Conservation (phyloP, 495 filamentous ascomycete genomes). For the Chaetomium tenue region DNA sequence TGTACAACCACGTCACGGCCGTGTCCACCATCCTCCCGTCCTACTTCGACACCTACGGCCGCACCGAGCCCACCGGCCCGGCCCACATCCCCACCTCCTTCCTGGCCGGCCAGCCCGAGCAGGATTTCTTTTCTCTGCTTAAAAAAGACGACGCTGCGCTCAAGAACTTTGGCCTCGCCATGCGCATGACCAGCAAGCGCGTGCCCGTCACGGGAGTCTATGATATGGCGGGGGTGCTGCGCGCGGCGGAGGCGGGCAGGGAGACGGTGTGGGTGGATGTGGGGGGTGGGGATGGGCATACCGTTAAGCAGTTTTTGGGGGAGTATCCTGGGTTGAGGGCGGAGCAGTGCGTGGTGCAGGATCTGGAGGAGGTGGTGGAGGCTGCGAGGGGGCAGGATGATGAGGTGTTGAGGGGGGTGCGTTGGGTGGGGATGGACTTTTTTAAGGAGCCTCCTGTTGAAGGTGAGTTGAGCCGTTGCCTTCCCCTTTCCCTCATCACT, state of each 20-base stretch:
- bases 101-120: slow-evolving; percentile 27
- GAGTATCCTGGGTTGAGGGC: slow-evolving; percentile 28
- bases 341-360: slow-evolving; percentile 38
- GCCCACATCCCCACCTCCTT: slow-evolving; percentile 32
- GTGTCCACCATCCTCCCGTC: slow-evolving; percentile 30
- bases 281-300: slow-evolving; percentile 43
- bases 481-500: too few relatives aligned
- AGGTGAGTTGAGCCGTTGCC: too few relatives aligned
- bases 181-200: slow-evolving; percentile 26
- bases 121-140: slow-evolving; percentile 34
- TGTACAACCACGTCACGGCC: slow-evolving; percentile 43
- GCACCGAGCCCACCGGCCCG: slow-evolving; percentile 29
- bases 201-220: slow-evolving; percentile 38
- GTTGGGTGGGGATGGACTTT: slow-evolving; percentile 34
- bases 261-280: slow-evolving; percentile 38
- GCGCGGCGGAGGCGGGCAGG: slow-evolving; percentile 4
- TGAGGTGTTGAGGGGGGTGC: slow-evolving; percentile 25
- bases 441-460: slow-evolving; percentile 33
- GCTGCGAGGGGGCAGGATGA: slow-evolving; percentile 25
- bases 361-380: slow-evolving; percentile 34
- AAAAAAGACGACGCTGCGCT: slow-evolving; percentile 24
- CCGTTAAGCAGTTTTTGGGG: slow-evolving; percentile 32
- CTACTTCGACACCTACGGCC: slow-evolving; percentile 40
- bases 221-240: slow-evolving; percentile 31
- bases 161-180: slow-evolving; percentile 32